These are phyloP conservation scores for Crucibulum parvulum DNA, from an alignment of 1,284 basidiomycete species.

Conservation along the genomic window DNA sequence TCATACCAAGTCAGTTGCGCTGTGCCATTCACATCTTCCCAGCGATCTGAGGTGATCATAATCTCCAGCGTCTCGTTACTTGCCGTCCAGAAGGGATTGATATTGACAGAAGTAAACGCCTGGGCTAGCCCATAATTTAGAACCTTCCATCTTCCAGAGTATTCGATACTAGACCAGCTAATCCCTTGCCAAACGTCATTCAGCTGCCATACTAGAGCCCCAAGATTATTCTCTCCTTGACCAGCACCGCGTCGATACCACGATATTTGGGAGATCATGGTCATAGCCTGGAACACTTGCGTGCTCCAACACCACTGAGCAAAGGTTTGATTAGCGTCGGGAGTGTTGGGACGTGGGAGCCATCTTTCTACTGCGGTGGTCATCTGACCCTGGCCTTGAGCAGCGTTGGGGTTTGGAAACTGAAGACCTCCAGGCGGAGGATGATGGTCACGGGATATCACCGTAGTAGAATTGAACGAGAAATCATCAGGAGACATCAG, in stretches of 20 bases:
- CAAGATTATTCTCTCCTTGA: constrained; percentile 63
- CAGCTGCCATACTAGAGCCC: constrained; percentile 67
- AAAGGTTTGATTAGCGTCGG: constrained; percentile 61
- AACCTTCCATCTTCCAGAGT: constrained; percentile 69
- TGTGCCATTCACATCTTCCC: constrained; percentile 52
- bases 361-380: constrained; percentile 56
- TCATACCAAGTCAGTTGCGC: constrained; percentile 66
- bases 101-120: constrained; percentile 55
- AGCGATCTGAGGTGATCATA: constrained; percentile 57
- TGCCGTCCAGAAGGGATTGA: constrained; percentile 63
- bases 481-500: constrained; percentile 57
- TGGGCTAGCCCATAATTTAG: constrained; percentile 57
- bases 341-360: constrained; percentile 58
- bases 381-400: constrained; percentile 63
- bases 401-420: constrained; percentile 66
- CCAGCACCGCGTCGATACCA: constrained; percentile 67
- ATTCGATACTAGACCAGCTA: constrained; percentile 67
- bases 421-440: constrained; percentile 59
- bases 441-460: constrained; percentile 66
- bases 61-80: constrained; percentile 56
- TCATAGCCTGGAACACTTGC: constrained; percentile 63
- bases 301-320: constrained; percentile 69
- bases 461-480: constrained; percentile 65
- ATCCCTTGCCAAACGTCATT: constrained; percentile 75
- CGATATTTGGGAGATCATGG: constrained; percentile 64